Evolutionary conservation across 2,329 filamentous ascomycete genomes (phyloP).

Genomic region (Diaporthe ilicicola): DNA sequence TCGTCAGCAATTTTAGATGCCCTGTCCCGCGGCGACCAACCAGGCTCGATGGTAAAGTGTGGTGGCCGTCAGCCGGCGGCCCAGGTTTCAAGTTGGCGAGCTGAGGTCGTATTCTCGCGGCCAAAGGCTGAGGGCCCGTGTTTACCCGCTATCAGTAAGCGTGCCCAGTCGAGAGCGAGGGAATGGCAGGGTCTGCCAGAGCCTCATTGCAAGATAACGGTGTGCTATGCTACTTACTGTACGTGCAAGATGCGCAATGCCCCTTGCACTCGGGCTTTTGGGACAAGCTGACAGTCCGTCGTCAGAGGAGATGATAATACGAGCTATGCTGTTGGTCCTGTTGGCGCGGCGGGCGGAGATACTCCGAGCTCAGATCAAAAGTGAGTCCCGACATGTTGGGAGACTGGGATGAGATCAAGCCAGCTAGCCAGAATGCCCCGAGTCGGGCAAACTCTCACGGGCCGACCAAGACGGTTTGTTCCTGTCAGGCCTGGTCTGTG

Average conservation of each 20-base stretch:
- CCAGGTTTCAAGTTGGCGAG: conserved; percentile 26
- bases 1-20: neutral
- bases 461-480: neutral
- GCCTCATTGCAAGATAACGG: conserved; percentile 12
- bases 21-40: neutral
- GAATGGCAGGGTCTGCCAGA: conserved; percentile 11
- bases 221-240: neutral
- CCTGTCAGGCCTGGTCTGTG: neutral
- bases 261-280: neutral
- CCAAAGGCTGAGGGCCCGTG: neutral
- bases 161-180: neutral
- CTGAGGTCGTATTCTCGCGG: conserved; percentile 17
- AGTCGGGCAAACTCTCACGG: conserved; percentile 16
- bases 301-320: neutral
- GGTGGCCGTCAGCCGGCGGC: conserved; percentile 14
- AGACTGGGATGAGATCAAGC: neutral
- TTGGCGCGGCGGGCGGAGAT: conserved; percentile 6
- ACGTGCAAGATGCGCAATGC: no score
- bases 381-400: conserved; percentile 8
- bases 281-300: conserved; percentile 1
- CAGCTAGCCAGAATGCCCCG: neutral
- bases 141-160: neutral
- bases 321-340: neutral
- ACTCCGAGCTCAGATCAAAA: conserved; percentile 11
- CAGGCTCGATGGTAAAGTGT: neutral